Conservation (phyloP, 176 grass and related monocot genomes). For the Triticum timopheevii region DNA sequence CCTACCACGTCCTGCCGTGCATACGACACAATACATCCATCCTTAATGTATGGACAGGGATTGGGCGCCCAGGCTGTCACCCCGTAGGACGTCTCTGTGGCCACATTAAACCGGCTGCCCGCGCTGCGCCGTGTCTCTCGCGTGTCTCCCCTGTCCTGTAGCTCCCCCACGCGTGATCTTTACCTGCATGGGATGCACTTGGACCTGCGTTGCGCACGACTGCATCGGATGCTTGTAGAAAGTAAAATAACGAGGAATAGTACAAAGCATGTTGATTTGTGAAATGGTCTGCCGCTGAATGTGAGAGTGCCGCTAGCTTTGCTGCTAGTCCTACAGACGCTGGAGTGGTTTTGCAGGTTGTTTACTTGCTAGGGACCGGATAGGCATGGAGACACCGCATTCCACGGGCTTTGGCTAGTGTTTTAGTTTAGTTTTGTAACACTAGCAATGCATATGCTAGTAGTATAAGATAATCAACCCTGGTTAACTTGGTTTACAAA, state of each 20-base stretch:
- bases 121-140: slow-evolving; percentile 43
- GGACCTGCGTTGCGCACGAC: not conserved
- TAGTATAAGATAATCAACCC: not conserved
- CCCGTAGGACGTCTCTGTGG: slow-evolving; percentile 7
- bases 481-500: not conserved
- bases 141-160: slow-evolving; percentile 9
- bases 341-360: not conserved
- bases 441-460: not conserved
- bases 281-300: slow-evolving; percentile 4
- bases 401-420: slow-evolving; percentile 22
- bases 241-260: not conserved
- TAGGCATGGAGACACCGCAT: not conserved
- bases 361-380: not conserved
- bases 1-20: not conserved
- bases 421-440: not conserved
- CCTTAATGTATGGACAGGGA: not conserved
- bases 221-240: not conserved
- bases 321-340: not conserved
- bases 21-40: not conserved
- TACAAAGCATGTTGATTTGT: not conserved
- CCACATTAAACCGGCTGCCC: slow-evolving; percentile 30
- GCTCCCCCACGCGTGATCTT: not conserved
- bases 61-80: slow-evolving; percentile 29
- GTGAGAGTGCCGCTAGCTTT: not conserved
- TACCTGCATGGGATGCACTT: not conserved